These are phyloP conservation scores for Terfezia boudieri DNA, from an alignment of 495 filamentous ascomycete species.

Conservation along the genomic window DNA sequence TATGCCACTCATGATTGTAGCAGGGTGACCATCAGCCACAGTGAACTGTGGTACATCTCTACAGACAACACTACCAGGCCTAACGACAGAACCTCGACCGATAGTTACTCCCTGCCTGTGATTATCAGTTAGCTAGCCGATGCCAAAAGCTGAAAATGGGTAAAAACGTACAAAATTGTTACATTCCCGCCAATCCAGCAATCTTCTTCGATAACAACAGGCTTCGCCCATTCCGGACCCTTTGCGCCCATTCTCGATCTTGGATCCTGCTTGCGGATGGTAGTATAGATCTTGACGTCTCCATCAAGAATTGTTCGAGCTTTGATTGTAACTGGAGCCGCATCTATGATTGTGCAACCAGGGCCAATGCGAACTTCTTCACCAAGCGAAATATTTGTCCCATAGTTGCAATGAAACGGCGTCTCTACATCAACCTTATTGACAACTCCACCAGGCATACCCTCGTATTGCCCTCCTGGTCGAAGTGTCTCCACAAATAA, in stretches of 20 bases:
- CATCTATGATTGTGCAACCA: slow-evolving; percentile 73
- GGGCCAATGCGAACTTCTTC: slow-evolving; percentile 69
- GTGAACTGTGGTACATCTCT: slow-evolving; percentile 45
- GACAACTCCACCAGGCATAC: slow-evolving; percentile 30
- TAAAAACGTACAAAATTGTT: slow-evolving; percentile 44
- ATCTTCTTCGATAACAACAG: slow-evolving; percentile 66
- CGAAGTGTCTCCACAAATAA: slow-evolving; percentile 52
- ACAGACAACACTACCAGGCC: slow-evolving; percentile 71
- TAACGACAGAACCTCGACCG: slow-evolving; percentile 56
- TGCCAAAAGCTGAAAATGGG: slow-evolving; percentile 11
- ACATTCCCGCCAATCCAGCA: slow-evolving; percentile 74
- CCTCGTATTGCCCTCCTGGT: slow-evolving; percentile 15
- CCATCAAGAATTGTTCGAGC: slow-evolving; percentile 62
- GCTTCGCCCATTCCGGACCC: slow-evolving; percentile 46
- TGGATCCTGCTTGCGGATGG: slow-evolving; percentile 53
- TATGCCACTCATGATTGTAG: slow-evolving; percentile 33
- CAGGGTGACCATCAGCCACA: slow-evolving; percentile 40
- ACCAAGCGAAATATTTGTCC: slow-evolving; percentile 78
- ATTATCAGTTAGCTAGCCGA: no score
- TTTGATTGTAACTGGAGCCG: slow-evolving; percentile 50
- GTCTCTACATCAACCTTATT: slow-evolving; percentile 61
- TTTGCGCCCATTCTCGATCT: slow-evolving; percentile 50
- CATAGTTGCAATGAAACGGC: slow-evolving; percentile 87
- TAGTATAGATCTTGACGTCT: slow-evolving; percentile 67
- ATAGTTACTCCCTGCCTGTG: slow-evolving; percentile 44